phyloP scores from a whole-genome alignment of 106 monocot genomes.

The Platanthera guangdongensis region DNA sequence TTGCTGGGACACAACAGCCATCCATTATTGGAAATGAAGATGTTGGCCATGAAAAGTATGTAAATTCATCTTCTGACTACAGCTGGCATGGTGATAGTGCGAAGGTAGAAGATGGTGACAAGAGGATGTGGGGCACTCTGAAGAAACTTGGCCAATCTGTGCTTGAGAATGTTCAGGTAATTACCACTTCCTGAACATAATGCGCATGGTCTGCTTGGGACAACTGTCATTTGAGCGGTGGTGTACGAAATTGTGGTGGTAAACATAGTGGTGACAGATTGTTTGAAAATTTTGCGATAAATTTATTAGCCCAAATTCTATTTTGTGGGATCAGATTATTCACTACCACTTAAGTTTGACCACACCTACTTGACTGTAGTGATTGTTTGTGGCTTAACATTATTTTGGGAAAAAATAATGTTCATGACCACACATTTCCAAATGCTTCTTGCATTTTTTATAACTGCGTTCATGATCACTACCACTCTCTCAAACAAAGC shows the following conservation, averaged over 20 bases:
- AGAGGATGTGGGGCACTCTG: conserved; percentile 28
- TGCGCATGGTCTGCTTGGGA: background rate
- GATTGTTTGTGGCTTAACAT: too few species aligned
- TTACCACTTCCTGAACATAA: too few species aligned
- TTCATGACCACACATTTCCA: background rate
- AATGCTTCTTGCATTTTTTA: background rate
- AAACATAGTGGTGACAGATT: too few species aligned
- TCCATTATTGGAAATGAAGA: conserved; percentile 15
- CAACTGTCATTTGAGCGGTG: background rate
- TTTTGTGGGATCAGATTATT: too few species aligned
- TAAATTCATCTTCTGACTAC: conserved; percentile 1
- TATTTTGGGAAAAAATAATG: too few species aligned
- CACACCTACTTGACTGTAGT: too few species aligned
- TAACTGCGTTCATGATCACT: too few species aligned
- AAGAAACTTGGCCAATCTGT: conserved; percentile 49
- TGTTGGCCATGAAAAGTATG: conserved; percentile 5
- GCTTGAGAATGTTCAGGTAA: conserved; percentile 70
- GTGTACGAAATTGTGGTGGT: too few species aligned
- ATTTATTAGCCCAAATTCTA: too few species aligned
- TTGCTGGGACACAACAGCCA: background rate
- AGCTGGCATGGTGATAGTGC: conserved; percentile 14
- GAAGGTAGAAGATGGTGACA: conserved; percentile 22
- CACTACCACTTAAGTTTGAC: too few species aligned
- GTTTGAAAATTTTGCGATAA: too few species aligned
- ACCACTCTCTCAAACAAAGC: background rate